Conservation (phyloP, 192 early-diverging fungal genomes). For the Diversispora eburnea region DNA sequence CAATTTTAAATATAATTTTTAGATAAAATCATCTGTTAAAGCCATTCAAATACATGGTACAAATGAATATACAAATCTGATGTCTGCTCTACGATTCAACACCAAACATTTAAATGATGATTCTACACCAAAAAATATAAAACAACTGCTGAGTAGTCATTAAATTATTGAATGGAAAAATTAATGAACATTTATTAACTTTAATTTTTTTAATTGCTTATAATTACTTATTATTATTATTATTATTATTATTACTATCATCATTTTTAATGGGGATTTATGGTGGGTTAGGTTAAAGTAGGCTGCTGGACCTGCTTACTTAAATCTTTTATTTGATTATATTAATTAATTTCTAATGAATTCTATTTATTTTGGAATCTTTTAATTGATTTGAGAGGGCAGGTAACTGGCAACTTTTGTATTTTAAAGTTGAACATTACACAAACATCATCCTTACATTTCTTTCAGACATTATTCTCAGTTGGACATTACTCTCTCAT, state of each 20-base stretch:
- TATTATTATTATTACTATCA: not conserved
- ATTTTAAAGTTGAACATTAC: too few species aligned
- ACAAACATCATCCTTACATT: too few species aligned
- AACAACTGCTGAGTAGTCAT: conserved; percentile 33
- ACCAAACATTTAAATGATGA: conserved; percentile 81
- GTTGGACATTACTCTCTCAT: too few species aligned
- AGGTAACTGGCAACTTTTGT: too few species aligned
- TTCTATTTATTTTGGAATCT: too few species aligned
- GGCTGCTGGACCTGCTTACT: not conserved
- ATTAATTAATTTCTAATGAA: too few species aligned
- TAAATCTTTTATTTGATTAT: too few species aligned
- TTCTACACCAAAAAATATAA: conserved; percentile 67
- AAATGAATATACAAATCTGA: conserved; percentile 51
- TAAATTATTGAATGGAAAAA: not conserved
- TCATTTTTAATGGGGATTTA: not conserved
- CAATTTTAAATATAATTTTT: not conserved
- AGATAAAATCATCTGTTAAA: conserved; percentile 61
- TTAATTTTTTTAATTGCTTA: not conserved
- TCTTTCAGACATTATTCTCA: too few species aligned
- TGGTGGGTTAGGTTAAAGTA: not conserved
- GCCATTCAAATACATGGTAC: conserved; percentile 61
- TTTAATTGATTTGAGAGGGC: too few species aligned
- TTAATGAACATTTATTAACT: not conserved
- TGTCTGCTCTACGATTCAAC: conserved; percentile 73
- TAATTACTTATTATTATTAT: not conserved